Evolutionary conservation across 2,329 filamentous ascomycete genomes (phyloP).

Genomic region (Botryotinia globosa): DNA sequence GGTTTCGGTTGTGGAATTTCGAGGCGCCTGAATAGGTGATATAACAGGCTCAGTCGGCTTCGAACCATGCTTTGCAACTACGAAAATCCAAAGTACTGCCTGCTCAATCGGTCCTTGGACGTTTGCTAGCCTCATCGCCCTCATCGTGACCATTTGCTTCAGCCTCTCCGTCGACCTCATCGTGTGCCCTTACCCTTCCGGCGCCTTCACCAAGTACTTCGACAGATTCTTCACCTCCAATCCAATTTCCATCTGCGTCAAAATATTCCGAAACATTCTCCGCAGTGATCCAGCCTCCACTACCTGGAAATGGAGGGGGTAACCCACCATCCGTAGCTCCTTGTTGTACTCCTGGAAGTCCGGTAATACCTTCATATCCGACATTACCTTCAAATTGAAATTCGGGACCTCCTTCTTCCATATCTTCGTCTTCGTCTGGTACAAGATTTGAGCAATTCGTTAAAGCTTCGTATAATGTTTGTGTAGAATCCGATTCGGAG

Average conservation of each 20-base stretch:
- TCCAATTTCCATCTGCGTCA: slow-evolving; percentile 78
- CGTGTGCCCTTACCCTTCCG: slow-evolving; percentile 53
- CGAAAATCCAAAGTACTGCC: neutral
- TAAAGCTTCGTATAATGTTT: slow-evolving; percentile 59
- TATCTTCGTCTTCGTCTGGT: slow-evolving; percentile 60
- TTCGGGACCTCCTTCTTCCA: slow-evolving; percentile 45
- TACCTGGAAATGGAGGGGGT: slow-evolving; percentile 69
- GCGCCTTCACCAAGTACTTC: slow-evolving; percentile 61
- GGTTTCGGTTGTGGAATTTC: neutral
- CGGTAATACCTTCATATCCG: slow-evolving; percentile 54
- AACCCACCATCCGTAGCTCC: slow-evolving; percentile 50
- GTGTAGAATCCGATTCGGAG: slow-evolving; percentile 27
- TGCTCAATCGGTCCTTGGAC: slow-evolving; percentile 9
- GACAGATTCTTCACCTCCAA: slow-evolving; percentile 43
- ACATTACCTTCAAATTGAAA: slow-evolving; percentile 55
- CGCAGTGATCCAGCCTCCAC: slow-evolving; percentile 82
- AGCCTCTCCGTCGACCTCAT: slow-evolving; percentile 49
- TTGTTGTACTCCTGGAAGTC: slow-evolving; percentile 53
- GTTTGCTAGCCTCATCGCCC: slow-evolving; percentile 33
- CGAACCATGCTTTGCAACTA: neutral
- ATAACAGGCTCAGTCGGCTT: neutral
- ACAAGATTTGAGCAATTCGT: slow-evolving; percentile 73
- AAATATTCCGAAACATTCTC: slow-evolving; percentile 87
- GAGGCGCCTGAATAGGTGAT: neutral
- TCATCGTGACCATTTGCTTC: slow-evolving; percentile 44